A percentile compares a stretch with the other conserved stretches of the same genome.
Evolutionary conservation across 2,329 filamentous ascomycete genomes (phyloP).

Genomic region (Nothopassalora personata): DNA sequence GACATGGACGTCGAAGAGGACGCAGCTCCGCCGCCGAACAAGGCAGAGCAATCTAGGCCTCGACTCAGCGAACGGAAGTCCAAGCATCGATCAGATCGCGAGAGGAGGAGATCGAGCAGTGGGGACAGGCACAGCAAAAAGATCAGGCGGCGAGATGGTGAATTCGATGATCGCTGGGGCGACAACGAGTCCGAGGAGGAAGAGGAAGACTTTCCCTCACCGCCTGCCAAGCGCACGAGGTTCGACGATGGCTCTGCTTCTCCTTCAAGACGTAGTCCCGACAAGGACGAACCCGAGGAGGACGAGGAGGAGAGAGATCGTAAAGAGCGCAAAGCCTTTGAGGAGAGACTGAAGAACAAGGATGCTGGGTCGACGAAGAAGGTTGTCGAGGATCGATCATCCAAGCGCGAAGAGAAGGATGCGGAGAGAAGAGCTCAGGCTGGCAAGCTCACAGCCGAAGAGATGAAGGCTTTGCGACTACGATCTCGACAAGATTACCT

Average conservation of each 20-base stretch:
- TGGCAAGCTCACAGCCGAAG: slow-evolving; percentile 59
- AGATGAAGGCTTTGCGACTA: slow-evolving; percentile 74
- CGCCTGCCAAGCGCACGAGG: slow-evolving; percentile 65
- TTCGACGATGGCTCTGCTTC: slow-evolving; percentile 51
- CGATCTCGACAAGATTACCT: slow-evolving; percentile 88
- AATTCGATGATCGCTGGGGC: slow-evolving; percentile 75
- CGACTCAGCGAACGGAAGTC: slow-evolving; percentile 33
- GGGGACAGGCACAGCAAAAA: slow-evolving; percentile 45
- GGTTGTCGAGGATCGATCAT: slow-evolving; percentile 55
- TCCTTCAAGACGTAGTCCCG: slow-evolving; percentile 20
- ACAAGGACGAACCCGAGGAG: slow-evolving; percentile 24
- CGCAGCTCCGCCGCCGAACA: slow-evolving; percentile 17
- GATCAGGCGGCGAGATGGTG: slow-evolving; percentile 47
- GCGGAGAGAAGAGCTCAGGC: slow-evolving; percentile 59
- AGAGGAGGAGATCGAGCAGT: slow-evolving; percentile 28
- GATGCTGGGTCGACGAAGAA: slow-evolving; percentile 68
- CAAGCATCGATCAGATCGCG: slow-evolving; percentile 36
- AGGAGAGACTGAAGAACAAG: slow-evolving; percentile 67
- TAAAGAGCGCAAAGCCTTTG: slow-evolving; percentile 72
- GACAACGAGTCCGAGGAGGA: slow-evolving; percentile 60
- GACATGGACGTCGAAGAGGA: slow-evolving; percentile 49
- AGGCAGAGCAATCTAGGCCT: slow-evolving; percentile 18
- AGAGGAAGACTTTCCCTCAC: slow-evolving; percentile 60
- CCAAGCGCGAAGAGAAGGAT: slow-evolving; percentile 36
- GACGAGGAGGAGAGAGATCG: slow-evolving; percentile 55